These are phyloP conservation scores for Sphaerulina musiva DNA, from an alignment of 2,329 filamentous ascomycete species.

Conservation along the genomic window DNA sequence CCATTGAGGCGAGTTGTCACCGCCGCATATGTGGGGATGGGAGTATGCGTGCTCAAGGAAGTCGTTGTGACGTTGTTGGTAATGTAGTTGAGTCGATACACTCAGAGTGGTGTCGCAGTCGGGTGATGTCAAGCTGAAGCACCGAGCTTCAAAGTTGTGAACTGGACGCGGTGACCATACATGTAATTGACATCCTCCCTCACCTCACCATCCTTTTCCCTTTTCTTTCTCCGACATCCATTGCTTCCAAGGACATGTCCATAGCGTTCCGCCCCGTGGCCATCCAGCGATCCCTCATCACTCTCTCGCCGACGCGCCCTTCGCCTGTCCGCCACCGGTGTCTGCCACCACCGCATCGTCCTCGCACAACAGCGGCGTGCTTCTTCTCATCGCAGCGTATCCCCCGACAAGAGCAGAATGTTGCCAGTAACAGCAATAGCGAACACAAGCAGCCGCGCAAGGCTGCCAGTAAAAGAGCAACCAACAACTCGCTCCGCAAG, in stretches of 20 bases:
- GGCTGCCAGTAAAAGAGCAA: conserved; percentile 42
- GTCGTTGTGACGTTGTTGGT: too few relatives aligned
- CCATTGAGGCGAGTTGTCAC: conserved; percentile 12
- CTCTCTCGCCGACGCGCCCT: conserved; percentile 16
- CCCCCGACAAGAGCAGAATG: conserved; percentile 18
- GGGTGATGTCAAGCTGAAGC: conserved; percentile 5
- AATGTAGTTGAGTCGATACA: too few relatives aligned
- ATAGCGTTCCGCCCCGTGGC: conserved; percentile 26
- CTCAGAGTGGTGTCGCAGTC: background rate
- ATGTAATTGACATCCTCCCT: too few relatives aligned
- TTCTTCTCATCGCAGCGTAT: conserved; percentile 24
- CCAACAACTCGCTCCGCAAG: conserved; percentile 71
- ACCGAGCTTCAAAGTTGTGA: too few relatives aligned
- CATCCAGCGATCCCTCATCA: conserved; percentile 22
- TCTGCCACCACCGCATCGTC: conserved; percentile 14
- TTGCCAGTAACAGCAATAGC: background rate
- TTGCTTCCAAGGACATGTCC: conserved; percentile 24
- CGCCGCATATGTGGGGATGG: background rate
- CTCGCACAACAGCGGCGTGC: conserved; percentile 19
- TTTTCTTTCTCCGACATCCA: background rate
- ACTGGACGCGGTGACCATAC: too few relatives aligned
- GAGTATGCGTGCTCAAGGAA: background rate
- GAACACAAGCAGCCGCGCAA: conserved; percentile 39
- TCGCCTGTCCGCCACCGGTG: conserved; percentile 16
- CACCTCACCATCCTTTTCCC: background rate